Evolutionary conservation across 768 basidiomycete species (phyloP), one percentile per base, ranked within the genome.

Genomic region (Filobasidium wieringae): DNA sequence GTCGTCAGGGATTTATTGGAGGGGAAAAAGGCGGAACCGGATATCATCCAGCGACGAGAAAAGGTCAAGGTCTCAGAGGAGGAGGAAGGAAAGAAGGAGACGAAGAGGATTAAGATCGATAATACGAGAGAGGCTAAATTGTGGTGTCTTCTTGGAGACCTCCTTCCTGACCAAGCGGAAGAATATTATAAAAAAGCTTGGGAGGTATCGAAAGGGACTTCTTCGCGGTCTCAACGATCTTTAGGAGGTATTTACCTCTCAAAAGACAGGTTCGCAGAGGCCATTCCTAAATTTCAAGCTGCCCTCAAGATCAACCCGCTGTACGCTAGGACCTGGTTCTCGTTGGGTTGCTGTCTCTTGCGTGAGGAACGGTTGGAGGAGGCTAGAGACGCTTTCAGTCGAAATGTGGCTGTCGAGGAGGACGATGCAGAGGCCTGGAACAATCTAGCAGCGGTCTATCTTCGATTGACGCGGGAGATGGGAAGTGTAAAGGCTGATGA

Each of bases 401-500:
- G 92, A 14, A 90, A 89, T 65, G 91, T 96, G 0, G 77, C 81
- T 12, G 84, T 97, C 59, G 93, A 97, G 60, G 89, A 92, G 58
- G 95, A 97, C 64, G 92, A 99, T 67, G 89, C 82, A 3, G 93
- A 97, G 78, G 93, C 90, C 64, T 97, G 95, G 95, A 93, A 86
- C 66, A 99, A 99, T 72, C 77, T 99, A 62, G 95, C 93, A 32
- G 90, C 85, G 58, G 84, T 91, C 69, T 95, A 96, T 74, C 80
- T 99, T 61, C 84, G 88, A 45, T 79, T 93, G 85, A 82, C 11
- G 78, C 52, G 22, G 36, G 53, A 45, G 26, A 47, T 45, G 4
- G 33, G 22, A 9, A 22, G 37, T 26, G 34, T 15, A 6, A 50
- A 51, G 26, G 56, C 49, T 4, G 56, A 57, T 8, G 56, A 34